A percentile compares a stretch with the other conserved stretches of the same genome.
These are phyloP conservation scores for Venturia carpophila DNA, from an alignment of 2,329 filamentous ascomycete species.

Conservation along the genomic window DNA sequence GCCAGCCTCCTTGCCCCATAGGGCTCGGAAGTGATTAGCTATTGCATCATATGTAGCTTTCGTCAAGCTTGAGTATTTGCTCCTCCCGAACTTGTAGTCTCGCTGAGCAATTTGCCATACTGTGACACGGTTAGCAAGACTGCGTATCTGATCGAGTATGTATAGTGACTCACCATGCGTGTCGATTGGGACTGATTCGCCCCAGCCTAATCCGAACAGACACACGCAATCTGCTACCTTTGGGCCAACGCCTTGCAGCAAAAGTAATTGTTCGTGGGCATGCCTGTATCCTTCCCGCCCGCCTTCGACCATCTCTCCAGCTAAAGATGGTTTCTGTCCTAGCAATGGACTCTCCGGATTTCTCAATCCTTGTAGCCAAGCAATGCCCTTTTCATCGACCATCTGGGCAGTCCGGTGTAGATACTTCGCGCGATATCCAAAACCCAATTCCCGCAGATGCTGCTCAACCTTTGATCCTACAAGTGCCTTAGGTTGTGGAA, in stretches of 20 bases:
- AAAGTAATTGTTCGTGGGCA: constrained; percentile 72
- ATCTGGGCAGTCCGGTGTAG: constrained; percentile 77
- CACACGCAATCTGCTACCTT: constrained; percentile 97
- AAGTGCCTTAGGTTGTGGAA: constrained; percentile 70
- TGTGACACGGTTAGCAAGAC: constrained; percentile 23
- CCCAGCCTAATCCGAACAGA: constrained; percentile 93
- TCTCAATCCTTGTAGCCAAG: constrained; percentile 70
- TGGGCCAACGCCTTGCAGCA: constrained; percentile 81
- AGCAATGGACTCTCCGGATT: constrained; percentile 67
- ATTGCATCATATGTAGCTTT: constrained; percentile 85
- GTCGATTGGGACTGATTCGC: constrained; percentile 89
- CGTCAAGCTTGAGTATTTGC: constrained; percentile 75
- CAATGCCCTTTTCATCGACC: constrained; percentile 54
- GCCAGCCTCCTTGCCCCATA: constrained; percentile 91
- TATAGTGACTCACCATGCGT: constrained; percentile 58
- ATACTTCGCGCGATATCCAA: constrained; percentile 92
- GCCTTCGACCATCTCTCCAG: constrained; percentile 43
- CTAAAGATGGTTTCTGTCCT: constrained; percentile 37
- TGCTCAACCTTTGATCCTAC: constrained; percentile 66
- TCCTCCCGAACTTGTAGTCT: constrained; percentile 86
- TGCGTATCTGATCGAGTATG: not conserved
- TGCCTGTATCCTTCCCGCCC: constrained; percentile 60
- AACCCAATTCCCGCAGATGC: constrained; percentile 73
- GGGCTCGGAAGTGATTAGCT: constrained; percentile 75
- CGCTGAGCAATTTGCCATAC: constrained; percentile 97